Evolutionary conservation across 202 grass and related monocot species (phyloP).

Genomic region (Zizania palustris): DNA sequence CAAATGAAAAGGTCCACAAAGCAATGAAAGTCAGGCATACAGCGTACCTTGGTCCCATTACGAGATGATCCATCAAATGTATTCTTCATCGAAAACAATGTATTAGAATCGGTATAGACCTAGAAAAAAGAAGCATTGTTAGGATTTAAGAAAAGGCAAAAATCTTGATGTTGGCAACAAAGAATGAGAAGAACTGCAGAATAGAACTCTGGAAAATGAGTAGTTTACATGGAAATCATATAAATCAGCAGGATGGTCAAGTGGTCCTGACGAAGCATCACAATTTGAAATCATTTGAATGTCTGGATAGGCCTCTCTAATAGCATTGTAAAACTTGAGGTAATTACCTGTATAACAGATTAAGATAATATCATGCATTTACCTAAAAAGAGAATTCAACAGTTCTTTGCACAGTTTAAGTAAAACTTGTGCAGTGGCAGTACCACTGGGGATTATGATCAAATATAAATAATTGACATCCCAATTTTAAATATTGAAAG

Average conservation of each 20-base stretch:
- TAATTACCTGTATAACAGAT: conserved; percentile 69
- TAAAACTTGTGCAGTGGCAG: background rate
- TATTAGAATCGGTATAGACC: conserved; percentile 69
- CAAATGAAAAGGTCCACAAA: background rate
- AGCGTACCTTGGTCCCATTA: conserved; percentile 62
- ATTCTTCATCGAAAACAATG: conserved; percentile 66
- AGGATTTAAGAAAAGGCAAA: conserved; percentile 11
- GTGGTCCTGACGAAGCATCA: conserved; percentile 64
- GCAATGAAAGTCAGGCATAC: conserved; percentile 21
- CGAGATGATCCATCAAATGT: conserved; percentile 62
- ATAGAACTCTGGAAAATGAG: background rate
- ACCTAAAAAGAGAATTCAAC: background rate
- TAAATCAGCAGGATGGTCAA: conserved; percentile 88
- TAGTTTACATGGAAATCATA: conserved; percentile 85
- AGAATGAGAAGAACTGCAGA: background rate
- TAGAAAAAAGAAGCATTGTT: conserved; percentile 18
- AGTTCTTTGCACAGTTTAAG: background rate
- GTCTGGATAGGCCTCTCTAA: conserved; percentile 68
- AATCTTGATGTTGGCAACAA: background rate
- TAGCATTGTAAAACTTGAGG: conserved; percentile 80
- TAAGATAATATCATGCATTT: conserved; percentile 14
- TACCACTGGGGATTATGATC: background rate
- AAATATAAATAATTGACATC: background rate
- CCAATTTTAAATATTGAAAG: background rate
- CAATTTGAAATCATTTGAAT: conserved; percentile 96